Evolutionary conservation across 2,329 filamentous ascomycete genomes (phyloP).

Genomic region (Curvularia eragrostidis): DNA sequence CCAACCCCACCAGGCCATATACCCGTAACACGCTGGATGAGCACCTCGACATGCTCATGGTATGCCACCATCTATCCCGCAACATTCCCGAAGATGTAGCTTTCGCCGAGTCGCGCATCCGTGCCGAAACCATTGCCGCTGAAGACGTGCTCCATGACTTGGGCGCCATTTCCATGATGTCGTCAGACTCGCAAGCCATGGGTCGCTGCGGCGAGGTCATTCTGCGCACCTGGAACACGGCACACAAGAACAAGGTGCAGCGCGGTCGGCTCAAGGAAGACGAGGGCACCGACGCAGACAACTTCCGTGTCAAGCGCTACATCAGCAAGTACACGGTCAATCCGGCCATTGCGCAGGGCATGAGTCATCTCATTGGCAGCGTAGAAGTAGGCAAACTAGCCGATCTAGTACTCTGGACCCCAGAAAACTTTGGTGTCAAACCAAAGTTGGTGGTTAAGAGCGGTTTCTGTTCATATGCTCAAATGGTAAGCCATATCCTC

Average conservation of each 20-base stretch:
- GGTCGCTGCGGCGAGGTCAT: slow-evolving; percentile 94
- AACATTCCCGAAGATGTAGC: slow-evolving; percentile 95
- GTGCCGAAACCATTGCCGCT: slow-evolving; percentile 93
- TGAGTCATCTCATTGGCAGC: slow-evolving; percentile 84
- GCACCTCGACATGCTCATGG: slow-evolving; percentile 98
- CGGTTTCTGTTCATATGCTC: slow-evolving; percentile 79
- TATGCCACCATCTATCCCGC: slow-evolving; percentile 91
- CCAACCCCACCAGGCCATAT: slow-evolving; percentile 90
- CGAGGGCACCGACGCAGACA: slow-evolving; percentile 79
- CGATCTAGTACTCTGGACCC: slow-evolving; percentile 87
- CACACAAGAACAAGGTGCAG: slow-evolving; percentile 94
- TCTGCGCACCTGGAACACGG: slow-evolving; percentile 93
- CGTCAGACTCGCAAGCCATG: slow-evolving; percentile 94
- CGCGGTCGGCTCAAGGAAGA: slow-evolving; percentile 80
- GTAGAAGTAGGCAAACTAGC: slow-evolving; percentile 89
- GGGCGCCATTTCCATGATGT: slow-evolving; percentile 98
- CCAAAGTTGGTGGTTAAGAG: slow-evolving; percentile 83
- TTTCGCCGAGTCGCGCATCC: slow-evolving; percentile 92
- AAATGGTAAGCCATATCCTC: slow-evolving; percentile 70
- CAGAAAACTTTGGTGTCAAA: slow-evolving; percentile 86
- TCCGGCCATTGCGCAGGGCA: slow-evolving; percentile 88
- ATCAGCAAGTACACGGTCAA: slow-evolving; percentile 97
- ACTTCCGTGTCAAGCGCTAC: slow-evolving; percentile 90
- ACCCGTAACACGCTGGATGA: slow-evolving; percentile 94
- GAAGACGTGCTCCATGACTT: slow-evolving; percentile 96